Conservation (phyloP, 352 stramenopile species). For the Globisporangium orthogonon region DNA sequence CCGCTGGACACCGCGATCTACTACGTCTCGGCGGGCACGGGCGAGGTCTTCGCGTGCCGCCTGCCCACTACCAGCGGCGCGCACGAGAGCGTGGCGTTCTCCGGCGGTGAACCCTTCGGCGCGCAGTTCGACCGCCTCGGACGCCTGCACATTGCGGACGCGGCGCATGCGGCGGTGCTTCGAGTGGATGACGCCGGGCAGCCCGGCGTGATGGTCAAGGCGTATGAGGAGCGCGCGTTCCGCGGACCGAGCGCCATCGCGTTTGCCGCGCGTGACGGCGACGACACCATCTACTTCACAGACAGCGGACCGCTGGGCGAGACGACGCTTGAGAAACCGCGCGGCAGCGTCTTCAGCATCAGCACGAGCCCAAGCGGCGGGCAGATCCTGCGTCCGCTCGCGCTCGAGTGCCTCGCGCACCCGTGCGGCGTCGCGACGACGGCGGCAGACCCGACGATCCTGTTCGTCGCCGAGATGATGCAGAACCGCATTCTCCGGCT, state of each 20-base stretch:
- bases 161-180: slow-evolving; percentile 62
- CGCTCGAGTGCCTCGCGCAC: slow-evolving; percentile 73
- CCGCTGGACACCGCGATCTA: slow-evolving; percentile 25
- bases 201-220: slow-evolving; percentile 69
- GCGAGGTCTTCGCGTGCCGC: slow-evolving; percentile 56
- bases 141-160: slow-evolving; percentile 64
- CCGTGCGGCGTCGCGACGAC: slow-evolving; percentile 57
- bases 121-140: slow-evolving; percentile 57
- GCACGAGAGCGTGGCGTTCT: slow-evolving; percentile 50
- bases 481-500: slow-evolving; percentile 74
- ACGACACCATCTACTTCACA: slow-evolving; percentile 77
- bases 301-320: slow-evolving; percentile 82
- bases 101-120: slow-evolving; percentile 60
- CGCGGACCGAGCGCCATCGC: slow-evolving; percentile 61
- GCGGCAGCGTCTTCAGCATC: slow-evolving; percentile 78
- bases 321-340: slow-evolving; percentile 74
- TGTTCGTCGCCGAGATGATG: slow-evolving; percentile 78
- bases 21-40: slow-evolving; percentile 69
- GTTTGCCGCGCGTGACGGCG: slow-evolving; percentile 23
- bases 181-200: slow-evolving; percentile 54
- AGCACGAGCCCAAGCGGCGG: slow-evolving; percentile 51
- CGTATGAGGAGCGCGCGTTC: slow-evolving; percentile 79
- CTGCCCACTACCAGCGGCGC: slow-evolving; percentile 24
- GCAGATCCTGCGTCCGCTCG: slow-evolving; percentile 66
- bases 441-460: slow-evolving; percentile 24